phyloP scores from a whole-genome alignment of 1,139 yeast genomes.

The Starmera stellimalicola region DNA sequence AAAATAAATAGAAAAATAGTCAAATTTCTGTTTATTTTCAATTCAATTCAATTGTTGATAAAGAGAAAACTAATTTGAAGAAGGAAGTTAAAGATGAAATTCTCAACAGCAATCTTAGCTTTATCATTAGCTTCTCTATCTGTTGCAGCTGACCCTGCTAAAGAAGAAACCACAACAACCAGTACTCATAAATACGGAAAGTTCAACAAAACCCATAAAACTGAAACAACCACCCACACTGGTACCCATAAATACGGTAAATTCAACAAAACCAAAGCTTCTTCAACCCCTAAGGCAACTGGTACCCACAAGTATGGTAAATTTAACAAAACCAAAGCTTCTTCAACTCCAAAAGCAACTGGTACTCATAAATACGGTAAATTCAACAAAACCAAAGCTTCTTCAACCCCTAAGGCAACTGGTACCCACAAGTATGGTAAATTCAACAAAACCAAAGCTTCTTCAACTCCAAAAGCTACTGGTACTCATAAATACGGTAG shows the following conservation, averaged over 20 bases:
- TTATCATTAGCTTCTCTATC: slow-evolving; percentile 24
- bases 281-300: slow-evolving; percentile 24
- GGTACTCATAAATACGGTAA: slow-evolving; percentile 33
- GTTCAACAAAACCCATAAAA: slow-evolving; percentile 34
- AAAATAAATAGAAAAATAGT: no score
- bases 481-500: slow-evolving; percentile 39
- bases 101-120: slow-evolving; percentile 21
- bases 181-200: slow-evolving; percentile 26
- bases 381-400: slow-evolving; percentile 30
- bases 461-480: slow-evolving; percentile 22
- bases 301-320: slow-evolving; percentile 40
- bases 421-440: slow-evolving; percentile 39
- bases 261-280: slow-evolving; percentile 30
- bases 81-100: slow-evolving; percentile 28
- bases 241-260: slow-evolving; percentile 38
- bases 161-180: slow-evolving; percentile 15
- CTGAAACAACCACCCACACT: slow-evolving; percentile 16
- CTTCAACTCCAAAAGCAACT: slow-evolving; percentile 25
- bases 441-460: slow-evolving; percentile 32
- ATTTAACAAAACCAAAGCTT: slow-evolving; percentile 38
- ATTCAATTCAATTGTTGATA: no score
- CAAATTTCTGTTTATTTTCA: neutral
- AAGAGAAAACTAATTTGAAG: no score
- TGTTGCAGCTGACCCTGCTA: slow-evolving; percentile 18
- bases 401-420: slow-evolving; percentile 24